Conservation (phyloP, 768 basidiomycete species). For the Psilocybe tampanensis region DNA sequence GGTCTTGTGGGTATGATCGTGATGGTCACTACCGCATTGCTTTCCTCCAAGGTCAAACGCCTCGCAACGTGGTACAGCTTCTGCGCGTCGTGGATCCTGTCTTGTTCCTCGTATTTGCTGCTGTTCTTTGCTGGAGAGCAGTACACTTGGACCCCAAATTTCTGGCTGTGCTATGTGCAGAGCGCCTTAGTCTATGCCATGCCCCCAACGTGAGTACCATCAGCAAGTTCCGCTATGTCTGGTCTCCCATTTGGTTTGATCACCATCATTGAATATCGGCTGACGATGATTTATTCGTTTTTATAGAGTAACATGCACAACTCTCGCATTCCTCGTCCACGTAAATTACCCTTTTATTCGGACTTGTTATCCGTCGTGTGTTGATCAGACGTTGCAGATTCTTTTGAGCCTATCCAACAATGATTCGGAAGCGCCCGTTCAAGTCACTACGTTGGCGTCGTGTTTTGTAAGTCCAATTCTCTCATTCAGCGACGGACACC, state of each 20-base stretch:
- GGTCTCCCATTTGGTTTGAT: no score
- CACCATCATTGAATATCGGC: no score
- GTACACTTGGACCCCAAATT: slow-evolving; percentile 17
- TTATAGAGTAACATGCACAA: slow-evolving; percentile 20
- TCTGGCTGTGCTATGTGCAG: slow-evolving; percentile 32
- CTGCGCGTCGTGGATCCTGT: slow-evolving; percentile 37
- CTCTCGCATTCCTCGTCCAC: slow-evolving; percentile 24
- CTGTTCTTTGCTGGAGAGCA: slow-evolving; percentile 36
- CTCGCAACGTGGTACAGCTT: slow-evolving; percentile 41
- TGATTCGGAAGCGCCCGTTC: slow-evolving; percentile 8
- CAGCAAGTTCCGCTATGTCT: not conserved
- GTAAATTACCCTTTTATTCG: not conserved
- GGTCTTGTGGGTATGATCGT: slow-evolving; percentile 31
- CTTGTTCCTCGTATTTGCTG: slow-evolving; percentile 35
- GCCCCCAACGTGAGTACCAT: slow-evolving; percentile 24
- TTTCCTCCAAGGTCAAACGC: slow-evolving; percentile 30
- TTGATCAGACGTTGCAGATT: slow-evolving; percentile 9
- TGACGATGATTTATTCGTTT: no score
- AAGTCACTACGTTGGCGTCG: slow-evolving; percentile 9
- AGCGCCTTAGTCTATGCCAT: slow-evolving; percentile 36
- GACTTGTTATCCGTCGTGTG: not conserved
- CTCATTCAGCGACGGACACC: not conserved
- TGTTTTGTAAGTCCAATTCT: slow-evolving; percentile 5
- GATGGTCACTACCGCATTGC: slow-evolving; percentile 27
- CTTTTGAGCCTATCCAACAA: slow-evolving; percentile 20